A percentile compares a stretch with the other conserved stretches of the same genome.
Evolutionary conservation across 2,329 filamentous ascomycete species (phyloP).

Genomic region (Venturia asperata): DNA sequence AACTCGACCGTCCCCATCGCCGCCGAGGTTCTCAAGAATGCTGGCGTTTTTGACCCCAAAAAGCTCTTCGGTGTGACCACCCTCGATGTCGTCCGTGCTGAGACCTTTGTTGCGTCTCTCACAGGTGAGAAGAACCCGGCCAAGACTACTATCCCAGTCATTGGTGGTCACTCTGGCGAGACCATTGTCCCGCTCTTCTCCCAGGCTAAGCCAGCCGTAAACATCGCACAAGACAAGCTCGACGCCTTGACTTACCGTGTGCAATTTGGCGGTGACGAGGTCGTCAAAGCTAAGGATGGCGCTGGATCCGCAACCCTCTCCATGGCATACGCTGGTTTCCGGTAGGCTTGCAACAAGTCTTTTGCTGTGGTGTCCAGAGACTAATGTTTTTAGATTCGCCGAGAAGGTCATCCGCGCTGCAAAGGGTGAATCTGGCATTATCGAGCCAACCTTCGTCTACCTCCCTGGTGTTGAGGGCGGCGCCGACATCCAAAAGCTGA

Average conservation of each 20-base stretch:
- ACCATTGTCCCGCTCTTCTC: slow-evolving; percentile 98
- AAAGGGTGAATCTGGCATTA: slow-evolving; percentile 83
- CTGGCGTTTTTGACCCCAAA: slow-evolving; percentile 88
- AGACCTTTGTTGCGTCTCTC: slow-evolving; percentile 89
- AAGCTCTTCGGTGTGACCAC: slow-evolving; percentile 98
- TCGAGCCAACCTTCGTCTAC: slow-evolving; percentile 95
- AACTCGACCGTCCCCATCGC: slow-evolving; percentile 98
- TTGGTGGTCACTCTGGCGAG: slow-evolving; percentile 95
- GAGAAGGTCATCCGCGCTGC: slow-evolving; percentile 86
- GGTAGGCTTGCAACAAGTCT: slow-evolving; percentile 45
- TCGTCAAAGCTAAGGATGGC: slow-evolving; percentile 91
- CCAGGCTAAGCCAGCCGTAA: slow-evolving; percentile 71
- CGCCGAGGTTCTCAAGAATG: slow-evolving; percentile 90
- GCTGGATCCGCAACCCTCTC: slow-evolving; percentile 84
- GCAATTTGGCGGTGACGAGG: slow-evolving; percentile 96
- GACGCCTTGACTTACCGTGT: slow-evolving; percentile 88
- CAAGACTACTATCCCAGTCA: slow-evolving; percentile 79
- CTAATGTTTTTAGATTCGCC: slow-evolving; percentile 58
- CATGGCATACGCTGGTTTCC: slow-evolving; percentile 93
- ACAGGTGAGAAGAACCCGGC: slow-evolving; percentile 74
- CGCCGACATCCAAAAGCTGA: slow-evolving; percentile 75
- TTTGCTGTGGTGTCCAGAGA: slow-evolving; percentile 20
- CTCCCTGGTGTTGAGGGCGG: slow-evolving; percentile 83
- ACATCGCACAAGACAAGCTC: slow-evolving; percentile 83
- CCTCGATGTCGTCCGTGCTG: slow-evolving; percentile 93